These are phyloP conservation scores for Phytophthora agathidicida DNA, from an alignment of 352 stramenopile genomes.

Conservation along the genomic window DNA sequence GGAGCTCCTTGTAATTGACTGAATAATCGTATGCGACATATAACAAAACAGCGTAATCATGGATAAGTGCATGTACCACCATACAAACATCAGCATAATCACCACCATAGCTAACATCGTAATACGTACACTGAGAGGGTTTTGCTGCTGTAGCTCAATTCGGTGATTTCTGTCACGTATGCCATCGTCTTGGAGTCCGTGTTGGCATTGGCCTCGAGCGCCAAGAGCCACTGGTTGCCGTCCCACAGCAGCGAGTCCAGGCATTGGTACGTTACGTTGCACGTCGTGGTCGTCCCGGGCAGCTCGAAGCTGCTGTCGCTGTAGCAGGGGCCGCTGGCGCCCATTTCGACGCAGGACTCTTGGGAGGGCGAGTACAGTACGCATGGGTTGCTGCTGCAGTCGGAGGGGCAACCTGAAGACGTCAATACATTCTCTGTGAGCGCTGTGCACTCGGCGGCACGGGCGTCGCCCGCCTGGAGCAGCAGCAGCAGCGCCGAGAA, in stretches of 20 bases:
- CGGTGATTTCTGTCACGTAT: conserved; percentile 53
- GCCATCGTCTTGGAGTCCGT: conserved; percentile 42
- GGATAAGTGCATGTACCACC: neutral
- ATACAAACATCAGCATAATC: conserved; percentile 8
- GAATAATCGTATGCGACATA: conserved; percentile 2
- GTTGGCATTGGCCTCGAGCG: conserved; percentile 29
- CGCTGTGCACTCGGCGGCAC: conserved; percentile 41
- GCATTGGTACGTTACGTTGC: conserved; percentile 67
- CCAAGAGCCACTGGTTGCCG: conserved; percentile 45
- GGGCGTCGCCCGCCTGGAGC: neutral
- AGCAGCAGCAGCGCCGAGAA: conserved; percentile 24
- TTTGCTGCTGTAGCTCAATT: conserved; percentile 38
- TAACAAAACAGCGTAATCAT: conserved; percentile 7
- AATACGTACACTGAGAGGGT: conserved; percentile 52
- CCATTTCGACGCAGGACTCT: conserved; percentile 30
- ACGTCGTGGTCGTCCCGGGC: conserved; percentile 25
- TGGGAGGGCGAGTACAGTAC: conserved; percentile 60
- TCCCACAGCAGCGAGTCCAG: conserved; percentile 48
- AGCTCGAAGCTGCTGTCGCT: conserved; percentile 32
- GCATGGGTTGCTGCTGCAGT: conserved; percentile 42
- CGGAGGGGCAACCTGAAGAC: conserved; percentile 44
- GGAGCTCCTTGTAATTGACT: conserved; percentile 42
- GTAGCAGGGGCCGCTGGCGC: conserved; percentile 44
- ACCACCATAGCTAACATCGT: neutral
- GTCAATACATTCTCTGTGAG: conserved; percentile 61